Evolutionary conservation across 768 basidiomycete species (phyloP), one percentile per base, ranked within the genome.

Genomic region (Rhodotorula paludigena): DNA sequence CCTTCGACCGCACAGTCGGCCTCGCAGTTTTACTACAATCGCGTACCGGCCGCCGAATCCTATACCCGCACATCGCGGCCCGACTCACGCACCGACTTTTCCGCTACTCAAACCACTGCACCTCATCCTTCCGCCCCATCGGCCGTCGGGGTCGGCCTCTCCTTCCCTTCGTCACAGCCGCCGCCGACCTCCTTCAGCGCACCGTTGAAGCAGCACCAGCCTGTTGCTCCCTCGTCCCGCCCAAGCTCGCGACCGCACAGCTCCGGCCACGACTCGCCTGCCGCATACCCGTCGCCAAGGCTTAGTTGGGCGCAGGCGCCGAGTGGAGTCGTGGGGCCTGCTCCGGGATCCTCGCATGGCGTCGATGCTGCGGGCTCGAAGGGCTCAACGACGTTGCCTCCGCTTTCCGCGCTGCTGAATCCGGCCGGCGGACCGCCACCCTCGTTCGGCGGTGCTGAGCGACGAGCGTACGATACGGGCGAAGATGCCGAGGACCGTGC

Each of bases 11-110:
- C 49, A n/a, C 42, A 42, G 16, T n/a, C 47, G 4, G 28, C 39
- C 23, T 41, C 66, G 33, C 57, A 68, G 30, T 57, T 59, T 23
- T 57, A 63, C 30, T 63, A 63, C 66, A 68, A 68, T 38, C 60
- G 61, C 33, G 57, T 68, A 1, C 61, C 66, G 18, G 45, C 61
- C 16, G 66, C 32, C 52, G 66, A 68, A 39, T 68, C 66, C 3
- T 68, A 68, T 38, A 42, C 66, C 3, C 60, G 66, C n/a, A 21
- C 58, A 5, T 62, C 66, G 3, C 66, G 66, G 8, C 51, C 56
- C 25, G 66, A 59, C 28, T 48, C 58, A 7, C 28, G 39, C 38
- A 41, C 15, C 15, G 36, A 33, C 38, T 20, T 7, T 42, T 0
- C 14, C 2, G 51, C 60, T 16, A 5, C 41, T 42, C 23, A 15